Evolutionary conservation across 495 filamentous ascomycete genomes (phyloP), one percentile per base, ranked within the genome.

Genomic region (Aspergillus baeticus): DNA sequence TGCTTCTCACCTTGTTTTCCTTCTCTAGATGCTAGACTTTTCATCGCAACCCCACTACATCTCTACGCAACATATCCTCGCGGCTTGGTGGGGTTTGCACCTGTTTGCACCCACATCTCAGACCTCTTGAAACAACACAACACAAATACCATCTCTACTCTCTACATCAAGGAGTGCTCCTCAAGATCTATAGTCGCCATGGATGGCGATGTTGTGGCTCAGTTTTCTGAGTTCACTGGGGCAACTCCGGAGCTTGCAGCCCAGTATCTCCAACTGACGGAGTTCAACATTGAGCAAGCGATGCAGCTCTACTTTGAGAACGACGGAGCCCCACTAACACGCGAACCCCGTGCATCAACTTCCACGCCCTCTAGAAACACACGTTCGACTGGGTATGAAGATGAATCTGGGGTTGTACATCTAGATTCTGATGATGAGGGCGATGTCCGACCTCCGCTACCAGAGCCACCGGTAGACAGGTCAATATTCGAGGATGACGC

Each of bases 241-340:
- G 77, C 82, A 37, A 75, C 74, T 44, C 79, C 82, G 10, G 76
- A 85, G 57, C 78, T 84, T 55, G 92, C 91, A 21, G 78, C 78
- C 51, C 88, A 87, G 60, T 96, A 95, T 70, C 81, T 98, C 34
- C 78, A 87, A 61, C 75, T 98, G 50, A 85, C 90, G 22, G 90
- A 95, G 59, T 85, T 84, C 62, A 85, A 96, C 63, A 75, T 91
- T 50, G 83, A 87, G 63, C 89, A 94, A 67, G 94, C 94, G 7
- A 84, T 97, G 64, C 83, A 89, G 74, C 86, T 97, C 11, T 98
- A 83, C 76, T 98, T 89, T 70, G 87, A 91, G 56, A 93, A 89
- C 61, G 80, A 86, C 70, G 76, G 90, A 75, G 71, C 83, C 68
- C 69, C 59, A 22, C 71, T 70, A 66, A 73, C 72, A 60, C 73